Percentiles rank a stretch among this genome's conserved stretches.
Conservation (phyloP, 257 asterid genomes). For the Jasminum sambac region DNA sequence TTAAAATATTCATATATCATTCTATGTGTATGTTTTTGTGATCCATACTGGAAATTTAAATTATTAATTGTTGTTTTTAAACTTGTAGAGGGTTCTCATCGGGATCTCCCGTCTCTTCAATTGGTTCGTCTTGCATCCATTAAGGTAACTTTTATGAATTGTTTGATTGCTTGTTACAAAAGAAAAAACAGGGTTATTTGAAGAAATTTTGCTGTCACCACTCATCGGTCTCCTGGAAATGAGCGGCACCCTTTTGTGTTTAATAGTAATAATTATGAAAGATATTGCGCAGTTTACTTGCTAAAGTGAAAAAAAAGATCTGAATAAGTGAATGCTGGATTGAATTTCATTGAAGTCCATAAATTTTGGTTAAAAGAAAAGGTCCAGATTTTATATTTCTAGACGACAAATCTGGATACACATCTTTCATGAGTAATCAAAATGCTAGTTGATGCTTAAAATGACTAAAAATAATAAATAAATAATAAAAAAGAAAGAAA, state of each 20-base stretch:
- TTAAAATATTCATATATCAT: not conserved
- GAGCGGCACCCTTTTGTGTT: not conserved
- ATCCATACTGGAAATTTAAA: not conserved
- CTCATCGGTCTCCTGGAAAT: not conserved
- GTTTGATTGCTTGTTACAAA: slow-evolving; percentile 10
- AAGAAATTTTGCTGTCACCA: not conserved
- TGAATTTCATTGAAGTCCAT: slow-evolving; percentile 8
- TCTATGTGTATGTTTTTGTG: not conserved
- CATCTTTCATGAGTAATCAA: too few species aligned
- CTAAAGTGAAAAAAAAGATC: not conserved
- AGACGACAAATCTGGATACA: too few species aligned
- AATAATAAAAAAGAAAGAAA: not conserved
- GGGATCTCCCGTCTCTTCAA: slow-evolving; percentile 85
- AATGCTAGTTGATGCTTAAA: too few species aligned
- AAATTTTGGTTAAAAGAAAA: not conserved
- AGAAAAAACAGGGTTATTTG: not conserved
- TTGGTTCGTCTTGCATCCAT: slow-evolving; percentile 75
- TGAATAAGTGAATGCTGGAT: slow-evolving; percentile 5
- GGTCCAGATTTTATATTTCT: not conserved
- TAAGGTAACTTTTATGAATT: slow-evolving; percentile 45
- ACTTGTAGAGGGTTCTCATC: slow-evolving; percentile 89
- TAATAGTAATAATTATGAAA: not conserved
- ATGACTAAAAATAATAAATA: too few species aligned
- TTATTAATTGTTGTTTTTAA: slow-evolving; percentile 21
- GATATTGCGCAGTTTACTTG: not conserved